Conservation (phyloP, 2,329 filamentous ascomycete genomes). For the Colletotrichum filicis region DNA sequence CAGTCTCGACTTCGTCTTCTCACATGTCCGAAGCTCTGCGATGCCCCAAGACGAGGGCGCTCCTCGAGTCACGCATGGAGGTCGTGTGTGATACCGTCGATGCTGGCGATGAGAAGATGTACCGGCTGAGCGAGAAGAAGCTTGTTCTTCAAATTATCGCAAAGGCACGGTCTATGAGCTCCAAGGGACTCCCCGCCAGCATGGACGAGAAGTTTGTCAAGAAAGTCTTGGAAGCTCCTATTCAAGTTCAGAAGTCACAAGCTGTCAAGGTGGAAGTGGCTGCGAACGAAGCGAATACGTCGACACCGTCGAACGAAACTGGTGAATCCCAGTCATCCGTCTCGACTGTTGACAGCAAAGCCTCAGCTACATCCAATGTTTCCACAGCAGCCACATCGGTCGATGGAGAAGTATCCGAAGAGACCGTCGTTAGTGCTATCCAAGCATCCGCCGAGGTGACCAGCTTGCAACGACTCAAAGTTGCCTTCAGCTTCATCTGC, state of each 20-base stretch:
- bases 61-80: conserved; percentile 74
- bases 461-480: conserved; percentile 71
- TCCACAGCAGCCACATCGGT: conserved; percentile 60
- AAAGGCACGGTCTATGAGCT: conserved; percentile 79
- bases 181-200: conserved; percentile 75
- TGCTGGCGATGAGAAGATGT: conserved; percentile 87
- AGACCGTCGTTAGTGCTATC: conserved; percentile 53
- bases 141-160: conserved; percentile 71
- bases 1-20: conserved; percentile 63
- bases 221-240: conserved; percentile 79
- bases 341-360: conserved; percentile 47
- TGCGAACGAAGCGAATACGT: conserved; percentile 40
- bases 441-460: conserved; percentile 60
- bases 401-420: conserved; percentile 44
- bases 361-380: conserved; percentile 49
- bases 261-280: conserved; percentile 43
- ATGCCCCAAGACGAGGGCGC: conserved; percentile 56
- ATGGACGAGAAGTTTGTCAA: conserved; percentile 89
- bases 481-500: conserved; percentile 73
- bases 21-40: conserved; percentile 70
- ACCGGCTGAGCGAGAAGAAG: conserved; percentile 79
- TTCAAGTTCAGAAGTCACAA: conserved; percentile 74
- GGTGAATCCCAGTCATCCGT: conserved; percentile 56
- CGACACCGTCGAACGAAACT: conserved; percentile 44
- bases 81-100: conserved; percentile 84